These are phyloP conservation scores for Globisporangium nodosum DNA, from an alignment of 352 stramenopile genomes.

Conservation along the genomic window DNA sequence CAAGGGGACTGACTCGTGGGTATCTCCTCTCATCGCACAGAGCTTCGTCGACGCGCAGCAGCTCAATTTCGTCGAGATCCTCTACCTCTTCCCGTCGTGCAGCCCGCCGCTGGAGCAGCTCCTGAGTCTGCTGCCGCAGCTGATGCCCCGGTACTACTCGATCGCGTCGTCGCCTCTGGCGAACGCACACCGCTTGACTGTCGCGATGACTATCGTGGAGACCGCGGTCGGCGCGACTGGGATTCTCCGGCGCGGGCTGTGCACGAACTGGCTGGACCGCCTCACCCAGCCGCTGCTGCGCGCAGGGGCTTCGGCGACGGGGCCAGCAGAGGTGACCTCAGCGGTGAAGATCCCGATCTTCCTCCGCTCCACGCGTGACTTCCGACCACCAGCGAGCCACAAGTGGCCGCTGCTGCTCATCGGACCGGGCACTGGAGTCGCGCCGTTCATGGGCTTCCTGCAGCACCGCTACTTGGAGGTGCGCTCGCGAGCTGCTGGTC, in stretches of 20 bases:
- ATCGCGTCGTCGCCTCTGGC: slow-evolving; percentile 91
- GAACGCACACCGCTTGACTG: slow-evolving; percentile 49
- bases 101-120: slow-evolving; percentile 83
- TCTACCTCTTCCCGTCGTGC: slow-evolving; percentile 92
- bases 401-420: slow-evolving; percentile 91
- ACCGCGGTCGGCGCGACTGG: slow-evolving; percentile 46
- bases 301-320: not conserved
- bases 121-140: slow-evolving; percentile 78
- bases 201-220: slow-evolving; percentile 92
- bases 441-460: slow-evolving; percentile 96
- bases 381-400: slow-evolving; percentile 80
- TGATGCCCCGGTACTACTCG: slow-evolving; percentile 95
- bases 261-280: slow-evolving; percentile 55
- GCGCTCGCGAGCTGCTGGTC: not conserved
- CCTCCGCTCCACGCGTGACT: slow-evolving; percentile 86
- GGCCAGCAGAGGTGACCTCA: not conserved
- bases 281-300: slow-evolving; percentile 40
- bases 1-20: no score
- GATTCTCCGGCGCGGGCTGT: slow-evolving; percentile 45
- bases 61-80: slow-evolving; percentile 87
- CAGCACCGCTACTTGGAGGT: slow-evolving; percentile 70
- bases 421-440: slow-evolving; percentile 93
- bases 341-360: slow-evolving; percentile 80
- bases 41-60: slow-evolving; percentile 85
- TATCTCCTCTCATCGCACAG: slow-evolving; percentile 21